These are phyloP conservation scores for Penicillium sp. DNA, from an alignment of 2,329 filamentous ascomycete genomes.

Conservation along the genomic window DNA sequence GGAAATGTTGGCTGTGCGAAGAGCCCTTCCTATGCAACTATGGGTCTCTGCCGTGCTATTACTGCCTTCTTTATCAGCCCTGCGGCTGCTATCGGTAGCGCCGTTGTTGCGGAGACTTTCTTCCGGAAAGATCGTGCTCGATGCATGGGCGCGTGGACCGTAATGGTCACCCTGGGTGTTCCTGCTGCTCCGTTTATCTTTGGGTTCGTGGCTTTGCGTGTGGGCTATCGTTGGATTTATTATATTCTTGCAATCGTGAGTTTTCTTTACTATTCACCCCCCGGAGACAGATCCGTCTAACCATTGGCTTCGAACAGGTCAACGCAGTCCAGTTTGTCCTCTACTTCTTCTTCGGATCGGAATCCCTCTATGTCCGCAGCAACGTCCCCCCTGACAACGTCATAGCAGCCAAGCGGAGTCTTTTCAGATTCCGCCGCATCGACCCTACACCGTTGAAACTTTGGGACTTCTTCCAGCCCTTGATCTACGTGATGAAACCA, in stretches of 20 bases:
- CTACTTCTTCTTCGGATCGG: slow-evolving; percentile 54
- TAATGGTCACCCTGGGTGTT: slow-evolving; percentile 48
- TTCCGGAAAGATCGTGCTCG: slow-evolving; percentile 51
- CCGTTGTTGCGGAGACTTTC: slow-evolving; percentile 54
- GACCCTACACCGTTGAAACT: slow-evolving; percentile 50
- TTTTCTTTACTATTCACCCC: neutral
- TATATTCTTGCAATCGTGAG: slow-evolving; percentile 53
- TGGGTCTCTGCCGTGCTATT: slow-evolving; percentile 51
- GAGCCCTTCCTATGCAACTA: slow-evolving; percentile 46
- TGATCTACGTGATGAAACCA: slow-evolving; percentile 45
- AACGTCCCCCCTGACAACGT: slow-evolving; percentile 19
- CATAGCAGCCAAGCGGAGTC: slow-evolving; percentile 41
- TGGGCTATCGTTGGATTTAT: slow-evolving; percentile 58
- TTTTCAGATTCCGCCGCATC: slow-evolving; percentile 50
- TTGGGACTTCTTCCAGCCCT: slow-evolving; percentile 54
- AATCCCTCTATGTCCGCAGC: slow-evolving; percentile 50
- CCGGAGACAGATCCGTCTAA: neutral
- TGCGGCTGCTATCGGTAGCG: slow-evolving; percentile 51
- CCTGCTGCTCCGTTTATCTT: slow-evolving; percentile 36
- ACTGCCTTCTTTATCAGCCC: slow-evolving; percentile 54
- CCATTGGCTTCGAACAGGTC: slow-evolving; percentile 32
- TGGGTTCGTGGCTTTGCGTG: slow-evolving; percentile 46
- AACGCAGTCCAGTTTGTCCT: slow-evolving; percentile 56
- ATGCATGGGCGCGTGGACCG: slow-evolving; percentile 56
- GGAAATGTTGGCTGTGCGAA: slow-evolving; percentile 54